These are phyloP conservation scores for Chalaropsis thielavioides DNA, from an alignment of 2,329 filamentous ascomycete genomes.

Conservation along the genomic window DNA sequence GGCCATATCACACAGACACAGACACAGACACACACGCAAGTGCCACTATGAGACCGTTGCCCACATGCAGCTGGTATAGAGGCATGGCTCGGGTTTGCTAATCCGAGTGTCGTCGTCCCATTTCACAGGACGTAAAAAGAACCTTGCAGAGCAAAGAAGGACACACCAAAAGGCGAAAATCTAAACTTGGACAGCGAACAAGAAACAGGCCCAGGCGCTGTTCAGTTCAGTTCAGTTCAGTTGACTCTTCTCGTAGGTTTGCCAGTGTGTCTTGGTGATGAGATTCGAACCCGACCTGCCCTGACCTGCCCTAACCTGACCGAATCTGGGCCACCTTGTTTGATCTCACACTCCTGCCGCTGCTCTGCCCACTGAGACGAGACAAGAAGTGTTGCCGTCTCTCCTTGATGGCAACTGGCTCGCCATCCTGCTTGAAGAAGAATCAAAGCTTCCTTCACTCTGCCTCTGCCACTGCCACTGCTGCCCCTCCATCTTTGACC, in stretches of 20 bases:
- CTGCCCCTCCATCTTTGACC: background rate
- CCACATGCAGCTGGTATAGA: background rate
- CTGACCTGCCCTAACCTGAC: no score
- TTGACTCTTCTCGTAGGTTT: background rate
- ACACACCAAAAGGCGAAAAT: background rate
- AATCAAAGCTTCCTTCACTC: background rate
- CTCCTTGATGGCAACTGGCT: no score
- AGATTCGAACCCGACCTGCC: no score
- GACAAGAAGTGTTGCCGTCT: no score
- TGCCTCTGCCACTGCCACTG: no score
- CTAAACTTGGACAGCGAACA: background rate
- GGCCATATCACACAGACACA: no score
- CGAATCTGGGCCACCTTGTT: no score
- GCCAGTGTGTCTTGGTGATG: no score
- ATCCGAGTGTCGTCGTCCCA: conserved; percentile 7
- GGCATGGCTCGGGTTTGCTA: conserved; percentile 10
- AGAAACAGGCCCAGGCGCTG: background rate
- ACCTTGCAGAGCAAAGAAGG: background rate
- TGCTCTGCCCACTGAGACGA: no score
- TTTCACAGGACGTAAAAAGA: conserved; percentile 4
- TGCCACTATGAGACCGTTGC: background rate
- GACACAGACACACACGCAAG: background rate
- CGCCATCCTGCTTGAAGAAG: background rate
- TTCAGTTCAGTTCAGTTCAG: background rate
- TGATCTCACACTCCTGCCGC: no score